Conservation (phyloP, 176 grass and related monocot species). For the Triticum aestivum region IWGSC_CS_RefSeq_v2.1 NC_057806.1:624623137-624623636, state of each 20-base stretch:
- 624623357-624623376: not conserved
- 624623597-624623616: too few relatives aligned
- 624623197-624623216: slow-evolving; percentile 20
- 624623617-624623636: too few relatives aligned
- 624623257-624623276: slow-evolving; percentile 12
- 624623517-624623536: too few relatives aligned
- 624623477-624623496: too few relatives aligned
- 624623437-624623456: too few relatives aligned
- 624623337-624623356: not conserved
- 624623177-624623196: slow-evolving; percentile 54
- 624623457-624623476: too few relatives aligned
- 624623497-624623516: too few relatives aligned
- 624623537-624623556: too few relatives aligned
- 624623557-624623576: too few relatives aligned
- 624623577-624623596: too few relatives aligned
- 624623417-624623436: too few relatives aligned
- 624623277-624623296: slow-evolving; percentile 16
- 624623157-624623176: not conserved
- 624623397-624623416: too few relatives aligned
- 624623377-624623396: not conserved
- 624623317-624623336: not conserved
- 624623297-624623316: not conserved
- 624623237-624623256: slow-evolving; percentile 5
- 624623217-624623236: slow-evolving; percentile 21
- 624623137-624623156: slow-evolving; percentile 42